These are phyloP conservation scores for Aleurites moluccanus DNA, from an alignment of 441 rosid species.

Conservation along the genomic window DNA sequence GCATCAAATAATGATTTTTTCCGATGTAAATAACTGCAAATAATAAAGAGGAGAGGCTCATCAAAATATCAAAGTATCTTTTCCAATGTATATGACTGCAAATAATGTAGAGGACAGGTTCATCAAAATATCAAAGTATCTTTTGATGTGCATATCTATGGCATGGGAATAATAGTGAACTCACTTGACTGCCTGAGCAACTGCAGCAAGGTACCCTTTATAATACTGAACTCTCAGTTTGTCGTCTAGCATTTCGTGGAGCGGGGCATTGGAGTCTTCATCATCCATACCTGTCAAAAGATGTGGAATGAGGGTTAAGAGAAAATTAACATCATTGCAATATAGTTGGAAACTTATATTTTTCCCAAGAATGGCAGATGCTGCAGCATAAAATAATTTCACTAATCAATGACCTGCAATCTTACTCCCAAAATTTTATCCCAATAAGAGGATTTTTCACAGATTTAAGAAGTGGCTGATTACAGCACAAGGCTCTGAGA, in stretches of 20 bases:
- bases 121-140: not conserved
- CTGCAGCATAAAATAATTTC: not conserved
- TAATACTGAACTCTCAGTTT: conserved; percentile 63
- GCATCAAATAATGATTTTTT: not conserved
- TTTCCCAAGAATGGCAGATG: not conserved
- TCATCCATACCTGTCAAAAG: conserved; percentile 84
- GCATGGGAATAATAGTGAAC: conserved; percentile 17
- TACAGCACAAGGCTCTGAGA: not conserved
- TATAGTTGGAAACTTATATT: not conserved
- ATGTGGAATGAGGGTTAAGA: not conserved
- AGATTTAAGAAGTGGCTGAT: not conserved
- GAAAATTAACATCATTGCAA: not conserved
- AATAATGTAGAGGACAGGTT: too few relatives aligned
- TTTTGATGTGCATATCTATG: not conserved
- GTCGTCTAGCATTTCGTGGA: conserved; percentile 84
- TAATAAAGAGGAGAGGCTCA: too few relatives aligned
- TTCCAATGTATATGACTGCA: too few relatives aligned
- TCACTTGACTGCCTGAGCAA: conserved; percentile 76
- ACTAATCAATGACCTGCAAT: not conserved
- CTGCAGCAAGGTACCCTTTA: conserved; percentile 65
- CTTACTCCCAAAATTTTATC: not conserved
- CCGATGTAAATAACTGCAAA: too few relatives aligned
- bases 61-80: too few relatives aligned
- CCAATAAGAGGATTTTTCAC: not conserved
- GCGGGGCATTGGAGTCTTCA: conserved; percentile 58